Conservation (phyloP, 208 protist species). For the Paratrypanosoma confusum region DNA sequence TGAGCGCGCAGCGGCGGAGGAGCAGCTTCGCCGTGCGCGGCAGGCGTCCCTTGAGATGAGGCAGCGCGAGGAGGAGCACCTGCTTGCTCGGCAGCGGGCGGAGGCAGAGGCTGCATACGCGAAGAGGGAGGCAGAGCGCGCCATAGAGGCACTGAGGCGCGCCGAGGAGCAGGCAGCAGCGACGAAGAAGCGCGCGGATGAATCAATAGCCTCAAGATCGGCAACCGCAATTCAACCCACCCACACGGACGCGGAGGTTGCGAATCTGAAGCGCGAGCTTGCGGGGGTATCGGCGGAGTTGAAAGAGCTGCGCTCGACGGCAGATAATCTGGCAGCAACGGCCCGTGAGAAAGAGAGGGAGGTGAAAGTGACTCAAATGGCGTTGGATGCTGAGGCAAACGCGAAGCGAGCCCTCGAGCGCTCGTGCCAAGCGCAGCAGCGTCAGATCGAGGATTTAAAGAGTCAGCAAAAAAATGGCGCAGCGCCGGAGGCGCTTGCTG, state of each 20-base stretch:
- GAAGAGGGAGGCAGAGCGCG: constrained; percentile 8
- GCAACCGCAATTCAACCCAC: no score
- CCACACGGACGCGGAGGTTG: no score
- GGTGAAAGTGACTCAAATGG: no score
- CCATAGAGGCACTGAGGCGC: no score
- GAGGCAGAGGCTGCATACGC: constrained; percentile 11
- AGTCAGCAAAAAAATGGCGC: no score
- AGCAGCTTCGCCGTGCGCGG: constrained; percentile 7
- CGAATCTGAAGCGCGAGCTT: no score
- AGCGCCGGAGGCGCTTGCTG: no score
- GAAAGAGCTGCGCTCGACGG: no score
- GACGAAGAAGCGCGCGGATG: constrained; percentile 11
- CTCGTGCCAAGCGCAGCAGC: constrained; percentile 11
- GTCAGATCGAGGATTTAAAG: constrained; percentile 23
- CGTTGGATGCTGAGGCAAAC: constrained; percentile 4
- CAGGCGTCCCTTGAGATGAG: constrained; percentile 4
- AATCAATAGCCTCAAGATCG: no score
- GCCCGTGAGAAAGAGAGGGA: no score
- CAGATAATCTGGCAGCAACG: no score
- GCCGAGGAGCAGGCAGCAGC: constrained; percentile 5
- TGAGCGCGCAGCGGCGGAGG: not conserved
- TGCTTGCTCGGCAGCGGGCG: constrained; percentile 12
- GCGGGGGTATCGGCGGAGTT: no score
- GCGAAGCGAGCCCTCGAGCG: constrained; percentile 7
- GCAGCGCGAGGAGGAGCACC: constrained; percentile 18